Evolutionary conservation across 306 rosid species (phyloP).

Genomic region (Comarum palustre): DNA sequence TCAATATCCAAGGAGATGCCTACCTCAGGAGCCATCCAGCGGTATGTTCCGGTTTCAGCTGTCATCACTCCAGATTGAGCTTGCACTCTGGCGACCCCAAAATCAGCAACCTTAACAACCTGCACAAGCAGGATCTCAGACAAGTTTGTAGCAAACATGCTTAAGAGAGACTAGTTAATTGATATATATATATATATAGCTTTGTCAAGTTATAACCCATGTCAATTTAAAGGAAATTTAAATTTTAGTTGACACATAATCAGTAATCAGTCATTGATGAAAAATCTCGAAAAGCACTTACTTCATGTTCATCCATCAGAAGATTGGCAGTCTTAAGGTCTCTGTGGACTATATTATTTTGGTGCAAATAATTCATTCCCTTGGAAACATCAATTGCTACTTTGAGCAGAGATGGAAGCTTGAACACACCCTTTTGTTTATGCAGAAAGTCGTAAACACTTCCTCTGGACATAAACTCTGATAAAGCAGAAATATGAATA

Average conservation of each 20-base stretch:
- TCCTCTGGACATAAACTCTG: conserved; percentile 97
- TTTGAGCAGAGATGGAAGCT: conserved; percentile 90
- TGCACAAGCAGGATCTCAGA: conserved; percentile 34
- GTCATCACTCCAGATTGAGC: conserved; percentile 97
- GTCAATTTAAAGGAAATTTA: conserved; percentile 10
- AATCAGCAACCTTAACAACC: conserved; percentile 99
- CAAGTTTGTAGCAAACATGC: neutral
- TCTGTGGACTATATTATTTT: conserved; percentile 95
- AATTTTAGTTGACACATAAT: conserved; percentile 10
- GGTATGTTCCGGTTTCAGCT: conserved; percentile 99
- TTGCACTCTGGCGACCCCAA: conserved; percentile 99
- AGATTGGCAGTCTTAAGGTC: conserved; percentile 99
- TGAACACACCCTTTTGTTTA: conserved; percentile 82
- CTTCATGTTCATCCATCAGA: conserved; percentile 99
- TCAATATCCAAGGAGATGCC: conserved; percentile 15
- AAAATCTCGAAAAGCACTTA: conserved; percentile 43
- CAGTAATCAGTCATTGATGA: conserved; percentile 19
- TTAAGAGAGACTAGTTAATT: neutral
- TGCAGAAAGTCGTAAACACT: conserved; percentile 94
- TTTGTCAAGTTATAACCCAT: neutral
- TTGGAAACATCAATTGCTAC: conserved; percentile 88
- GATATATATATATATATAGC: neutral
- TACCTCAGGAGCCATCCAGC: conserved; percentile 99
- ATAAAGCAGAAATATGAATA: conserved; percentile 42
- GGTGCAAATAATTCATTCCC: conserved; percentile 98